Evolutionary conservation across 202 grass and related monocot species (phyloP).

Genomic region (Zoysia matrella): DNA sequence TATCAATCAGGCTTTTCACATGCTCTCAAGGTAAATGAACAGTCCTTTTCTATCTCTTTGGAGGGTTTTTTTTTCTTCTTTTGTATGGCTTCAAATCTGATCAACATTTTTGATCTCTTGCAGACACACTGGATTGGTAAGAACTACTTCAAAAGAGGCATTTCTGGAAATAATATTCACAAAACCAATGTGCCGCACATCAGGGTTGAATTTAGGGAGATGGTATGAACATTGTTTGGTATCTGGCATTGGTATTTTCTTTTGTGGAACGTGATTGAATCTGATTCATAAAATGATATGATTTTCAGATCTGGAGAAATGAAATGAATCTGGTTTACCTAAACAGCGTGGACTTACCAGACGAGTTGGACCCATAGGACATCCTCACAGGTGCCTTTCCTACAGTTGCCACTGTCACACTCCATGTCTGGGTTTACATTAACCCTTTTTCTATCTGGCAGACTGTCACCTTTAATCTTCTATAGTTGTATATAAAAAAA

Average conservation of each 20-base stretch:
- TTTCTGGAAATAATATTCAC: constrained; percentile 88
- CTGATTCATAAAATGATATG: neutral
- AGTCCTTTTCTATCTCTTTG: constrained; percentile 2
- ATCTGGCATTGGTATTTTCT: constrained; percentile 10
- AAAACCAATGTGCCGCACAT: constrained; percentile 94
- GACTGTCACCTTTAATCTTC: neutral
- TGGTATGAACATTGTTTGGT: constrained; percentile 51
- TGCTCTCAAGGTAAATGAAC: constrained; percentile 66
- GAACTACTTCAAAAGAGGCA: constrained; percentile 84
- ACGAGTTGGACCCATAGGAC: constrained; percentile 73
- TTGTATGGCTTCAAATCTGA: neutral
- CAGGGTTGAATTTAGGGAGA: constrained; percentile 85
- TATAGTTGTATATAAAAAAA: neutral
- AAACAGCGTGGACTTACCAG: constrained; percentile 69
- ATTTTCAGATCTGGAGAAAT: constrained; percentile 93
- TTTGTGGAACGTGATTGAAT: neutral
- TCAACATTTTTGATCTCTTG: constrained; percentile 9
- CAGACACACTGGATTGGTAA: constrained; percentile 97
- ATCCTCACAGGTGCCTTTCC: constrained; percentile 11
- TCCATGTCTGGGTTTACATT: constrained; percentile 38
- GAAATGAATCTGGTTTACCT: constrained; percentile 90
- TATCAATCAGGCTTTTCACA: constrained; percentile 99
- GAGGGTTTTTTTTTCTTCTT: neutral
- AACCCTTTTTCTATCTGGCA: neutral
- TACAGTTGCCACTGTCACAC: constrained; percentile 16